These are phyloP conservation scores for Sutorius australiensis DNA, from an alignment of 768 basidiomycete genomes.

Conservation along the genomic window DNA sequence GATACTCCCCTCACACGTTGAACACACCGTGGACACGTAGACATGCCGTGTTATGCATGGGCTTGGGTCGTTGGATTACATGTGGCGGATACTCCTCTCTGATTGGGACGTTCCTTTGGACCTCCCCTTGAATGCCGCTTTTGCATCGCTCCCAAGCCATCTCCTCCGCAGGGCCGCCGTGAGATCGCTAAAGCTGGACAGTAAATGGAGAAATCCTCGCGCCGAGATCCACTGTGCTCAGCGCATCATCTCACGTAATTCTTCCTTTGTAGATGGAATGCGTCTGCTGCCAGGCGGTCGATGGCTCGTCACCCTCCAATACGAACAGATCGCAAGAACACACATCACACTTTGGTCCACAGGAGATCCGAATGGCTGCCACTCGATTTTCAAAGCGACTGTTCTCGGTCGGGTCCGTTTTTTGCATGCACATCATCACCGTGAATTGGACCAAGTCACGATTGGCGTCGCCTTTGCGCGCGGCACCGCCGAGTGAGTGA, in stretches of 20 bases:
- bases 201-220: slow-evolving; percentile 43
- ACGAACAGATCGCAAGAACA: slow-evolving; percentile 33
- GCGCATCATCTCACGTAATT: slow-evolving; percentile 33
- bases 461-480: slow-evolving; percentile 20
- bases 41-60: slow-evolving; percentile 59
- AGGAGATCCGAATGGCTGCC: slow-evolving; percentile 24
- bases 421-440: slow-evolving; percentile 31
- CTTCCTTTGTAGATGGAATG: slow-evolving; percentile 42
- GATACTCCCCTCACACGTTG: slow-evolving; percentile 7
- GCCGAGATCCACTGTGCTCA: slow-evolving; percentile 36
- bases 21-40: slow-evolving; percentile 36
- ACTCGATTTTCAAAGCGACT: slow-evolving; percentile 28
- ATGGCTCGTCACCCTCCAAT: slow-evolving; percentile 47
- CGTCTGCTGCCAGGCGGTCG: slow-evolving; percentile 44
- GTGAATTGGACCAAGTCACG: slow-evolving; percentile 15
- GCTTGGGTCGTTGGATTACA: slow-evolving; percentile 47
- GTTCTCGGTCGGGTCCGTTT: slow-evolving; percentile 32
- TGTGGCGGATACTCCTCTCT: slow-evolving; percentile 46
- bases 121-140: slow-evolving; percentile 33
- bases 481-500: slow-evolving; percentile 17
- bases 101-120: slow-evolving; percentile 39
- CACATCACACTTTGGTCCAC: slow-evolving; percentile 45
- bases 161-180: slow-evolving; percentile 42
- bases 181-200: slow-evolving; percentile 46
- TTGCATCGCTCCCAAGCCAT: slow-evolving; percentile 34